A percentile compares a stretch with the other conserved stretches of the same genome.
These are phyloP conservation scores for Phyllachora maydis DNA, from an alignment of 2,329 filamentous ascomycete genomes.

Conservation along the genomic window DNA sequence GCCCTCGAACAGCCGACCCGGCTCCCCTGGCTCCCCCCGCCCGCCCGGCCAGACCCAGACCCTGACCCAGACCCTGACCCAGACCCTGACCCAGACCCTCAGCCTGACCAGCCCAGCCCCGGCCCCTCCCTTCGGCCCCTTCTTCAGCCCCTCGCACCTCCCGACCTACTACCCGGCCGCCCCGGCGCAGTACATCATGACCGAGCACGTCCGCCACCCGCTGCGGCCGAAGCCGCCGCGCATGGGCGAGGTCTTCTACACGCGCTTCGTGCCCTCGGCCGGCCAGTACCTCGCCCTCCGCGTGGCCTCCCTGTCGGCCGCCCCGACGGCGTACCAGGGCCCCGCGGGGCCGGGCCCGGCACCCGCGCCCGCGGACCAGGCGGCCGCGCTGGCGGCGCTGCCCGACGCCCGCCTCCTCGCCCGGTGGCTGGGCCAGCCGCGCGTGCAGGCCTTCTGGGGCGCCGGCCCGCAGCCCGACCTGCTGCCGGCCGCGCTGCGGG, in stretches of 20 bases:
- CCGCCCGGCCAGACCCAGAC: slow-evolving; percentile 14
- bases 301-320: slow-evolving; percentile 49
- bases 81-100: slow-evolving; percentile 16
- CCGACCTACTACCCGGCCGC: slow-evolving; percentile 81
- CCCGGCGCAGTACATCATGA: slow-evolving; percentile 63
- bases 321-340: slow-evolving; percentile 42
- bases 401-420: slow-evolving; percentile 45
- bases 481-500: slow-evolving; percentile 41
- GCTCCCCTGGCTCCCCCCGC: slow-evolving; percentile 29
- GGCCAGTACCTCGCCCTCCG: slow-evolving; percentile 78
- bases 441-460: slow-evolving; percentile 76
- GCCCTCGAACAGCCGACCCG: slow-evolving; percentile 16
- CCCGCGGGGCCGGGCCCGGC: slow-evolving; percentile 24
- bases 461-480: slow-evolving; percentile 43
- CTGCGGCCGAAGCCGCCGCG: slow-evolving; percentile 72
- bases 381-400: slow-evolving; percentile 18
- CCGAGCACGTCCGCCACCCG: slow-evolving; percentile 64
- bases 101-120: slow-evolving; percentile 12
- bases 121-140: slow-evolving; percentile 39
- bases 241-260: slow-evolving; percentile 83
- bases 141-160: slow-evolving; percentile 63
- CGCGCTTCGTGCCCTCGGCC: slow-evolving; percentile 63
- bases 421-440: slow-evolving; percentile 73
- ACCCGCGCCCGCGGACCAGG: slow-evolving; percentile 17
- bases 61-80: slow-evolving; percentile 12